These are phyloP conservation scores for Stagonosporopsis rhizophila DNA, from an alignment of 2,329 filamentous ascomycete genomes.

Conservation along the genomic window DNA sequence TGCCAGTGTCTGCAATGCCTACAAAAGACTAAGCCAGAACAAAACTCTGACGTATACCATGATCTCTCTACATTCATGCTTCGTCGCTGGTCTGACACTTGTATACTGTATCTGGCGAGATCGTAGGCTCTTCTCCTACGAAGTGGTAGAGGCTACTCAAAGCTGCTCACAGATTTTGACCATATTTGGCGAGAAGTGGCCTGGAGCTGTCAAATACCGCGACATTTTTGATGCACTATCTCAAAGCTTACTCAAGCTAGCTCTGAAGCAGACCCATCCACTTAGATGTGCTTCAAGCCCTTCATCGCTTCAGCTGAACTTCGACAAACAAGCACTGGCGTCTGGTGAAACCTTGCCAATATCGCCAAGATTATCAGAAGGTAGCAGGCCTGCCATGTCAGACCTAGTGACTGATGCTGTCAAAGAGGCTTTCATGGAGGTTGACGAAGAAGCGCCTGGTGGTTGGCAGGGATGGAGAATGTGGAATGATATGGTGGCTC, in stretches of 20 bases:
- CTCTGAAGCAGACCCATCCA: slow-evolving; percentile 2
- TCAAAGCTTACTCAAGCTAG: slow-evolving; percentile 26
- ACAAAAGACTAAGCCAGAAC: slow-evolving; percentile 35
- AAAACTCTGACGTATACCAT: slow-evolving; percentile 37
- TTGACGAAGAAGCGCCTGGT: slow-evolving; percentile 36
- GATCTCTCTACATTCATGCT: slow-evolving; percentile 37
- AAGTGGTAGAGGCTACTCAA: slow-evolving; percentile 36
- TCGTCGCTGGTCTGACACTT: slow-evolving; percentile 35
- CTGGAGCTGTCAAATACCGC: slow-evolving; percentile 36
- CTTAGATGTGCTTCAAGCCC: not conserved
- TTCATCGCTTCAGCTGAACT: not conserved
- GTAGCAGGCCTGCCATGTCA: slow-evolving; percentile 14
- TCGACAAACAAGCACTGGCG: not conserved
- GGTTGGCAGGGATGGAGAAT: slow-evolving; percentile 39
- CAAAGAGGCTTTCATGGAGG: slow-evolving; percentile 40
- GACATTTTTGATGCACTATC: slow-evolving; percentile 38
- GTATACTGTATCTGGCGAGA: slow-evolving; percentile 40
- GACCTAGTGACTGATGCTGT: slow-evolving; percentile 33
- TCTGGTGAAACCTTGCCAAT: not conserved
- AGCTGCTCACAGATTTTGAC: slow-evolving; percentile 35
- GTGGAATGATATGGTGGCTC: slow-evolving; percentile 37
- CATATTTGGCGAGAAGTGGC: slow-evolving; percentile 40
- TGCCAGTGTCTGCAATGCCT: slow-evolving; percentile 33
- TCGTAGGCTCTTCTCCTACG: slow-evolving; percentile 32
- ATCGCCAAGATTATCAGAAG: not conserved